Evolutionary conservation across 176 grass and related monocot species (phyloP).

Genomic region (Oryza rufipogon): DNA sequence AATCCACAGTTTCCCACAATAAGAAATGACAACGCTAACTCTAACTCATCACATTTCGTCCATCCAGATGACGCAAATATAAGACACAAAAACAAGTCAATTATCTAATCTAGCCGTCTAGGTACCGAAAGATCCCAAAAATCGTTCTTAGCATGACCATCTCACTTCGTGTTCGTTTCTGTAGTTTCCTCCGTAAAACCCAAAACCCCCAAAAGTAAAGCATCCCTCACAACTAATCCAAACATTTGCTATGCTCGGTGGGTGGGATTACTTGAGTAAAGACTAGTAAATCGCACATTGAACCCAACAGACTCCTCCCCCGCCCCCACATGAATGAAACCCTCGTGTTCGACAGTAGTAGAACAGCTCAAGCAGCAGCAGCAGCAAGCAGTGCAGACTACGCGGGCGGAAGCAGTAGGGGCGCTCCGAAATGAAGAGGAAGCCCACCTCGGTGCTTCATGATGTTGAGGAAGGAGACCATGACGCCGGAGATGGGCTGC

Average conservation of each 20-base stretch:
- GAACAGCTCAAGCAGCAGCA: too few relatives aligned
- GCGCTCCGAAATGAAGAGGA: too few relatives aligned
- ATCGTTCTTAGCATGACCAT: too few relatives aligned
- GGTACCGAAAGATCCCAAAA: too few relatives aligned
- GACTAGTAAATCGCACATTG: too few relatives aligned
- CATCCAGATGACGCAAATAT: not conserved
- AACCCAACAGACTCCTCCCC: too few relatives aligned
- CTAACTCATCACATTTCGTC: not conserved
- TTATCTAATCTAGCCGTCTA: too few relatives aligned
- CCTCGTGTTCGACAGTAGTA: too few relatives aligned
- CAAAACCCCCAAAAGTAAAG: not conserved
- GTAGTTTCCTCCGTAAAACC: not conserved
- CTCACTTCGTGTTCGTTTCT: not conserved
- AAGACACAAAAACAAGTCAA: not conserved
- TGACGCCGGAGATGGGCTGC: conserved; percentile 86
- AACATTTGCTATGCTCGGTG: not conserved
- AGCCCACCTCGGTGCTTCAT: conserved; percentile 89
- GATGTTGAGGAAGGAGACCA: conserved; percentile 91
- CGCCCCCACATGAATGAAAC: too few relatives aligned
- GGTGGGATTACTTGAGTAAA: not conserved
- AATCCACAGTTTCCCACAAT: not conserved
- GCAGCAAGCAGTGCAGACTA: too few relatives aligned
- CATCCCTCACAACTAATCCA: not conserved
- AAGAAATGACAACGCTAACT: too few relatives aligned
- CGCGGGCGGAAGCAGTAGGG: too few relatives aligned